Percentiles rank a stretch among this genome's conserved stretches.
Conservation (phyloP, 768 basidiomycete genomes). For the Mycena sanguinolenta region DNA sequence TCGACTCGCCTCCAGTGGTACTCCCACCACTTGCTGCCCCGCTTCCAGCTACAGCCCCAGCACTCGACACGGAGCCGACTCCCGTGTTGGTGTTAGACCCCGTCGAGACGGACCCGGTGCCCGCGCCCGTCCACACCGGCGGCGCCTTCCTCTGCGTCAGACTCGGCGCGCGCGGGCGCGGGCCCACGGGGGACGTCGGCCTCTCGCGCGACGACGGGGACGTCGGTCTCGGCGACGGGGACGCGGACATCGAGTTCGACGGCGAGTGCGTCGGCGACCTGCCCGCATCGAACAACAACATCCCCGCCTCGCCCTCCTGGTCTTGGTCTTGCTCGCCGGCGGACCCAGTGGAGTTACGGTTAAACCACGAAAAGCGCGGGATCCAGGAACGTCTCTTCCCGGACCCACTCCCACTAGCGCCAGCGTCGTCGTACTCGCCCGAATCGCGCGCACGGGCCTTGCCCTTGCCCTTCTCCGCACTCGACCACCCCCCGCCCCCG, state of each 20-base stretch:
- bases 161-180: background rate
- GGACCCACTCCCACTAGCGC: background rate
- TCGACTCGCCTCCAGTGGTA: constrained; percentile 1
- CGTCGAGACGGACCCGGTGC: too few species aligned
- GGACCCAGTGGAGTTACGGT: background rate
- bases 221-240: too few species aligned
- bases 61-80: too few species aligned
- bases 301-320: constrained; percentile 28
- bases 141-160: background rate
- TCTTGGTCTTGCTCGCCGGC: constrained; percentile 22
- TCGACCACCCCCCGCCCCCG: too few species aligned
- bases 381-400: constrained; percentile 34
- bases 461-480: too few species aligned
- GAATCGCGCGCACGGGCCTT: too few species aligned
- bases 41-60: too few species aligned
- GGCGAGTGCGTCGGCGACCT: constrained; percentile 20
- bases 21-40: too few species aligned
- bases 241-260: constrained; percentile 3
- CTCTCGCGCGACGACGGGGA: too few species aligned
- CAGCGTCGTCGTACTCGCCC: too few species aligned
- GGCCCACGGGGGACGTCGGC: background rate
- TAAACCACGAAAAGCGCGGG: constrained; percentile 38
- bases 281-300: constrained; percentile 27
- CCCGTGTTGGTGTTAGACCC: too few species aligned
- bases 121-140: background rate